phyloP scores from a whole-genome alignment of 1,139 yeast species.

The Suhomyces maxii region DNA sequence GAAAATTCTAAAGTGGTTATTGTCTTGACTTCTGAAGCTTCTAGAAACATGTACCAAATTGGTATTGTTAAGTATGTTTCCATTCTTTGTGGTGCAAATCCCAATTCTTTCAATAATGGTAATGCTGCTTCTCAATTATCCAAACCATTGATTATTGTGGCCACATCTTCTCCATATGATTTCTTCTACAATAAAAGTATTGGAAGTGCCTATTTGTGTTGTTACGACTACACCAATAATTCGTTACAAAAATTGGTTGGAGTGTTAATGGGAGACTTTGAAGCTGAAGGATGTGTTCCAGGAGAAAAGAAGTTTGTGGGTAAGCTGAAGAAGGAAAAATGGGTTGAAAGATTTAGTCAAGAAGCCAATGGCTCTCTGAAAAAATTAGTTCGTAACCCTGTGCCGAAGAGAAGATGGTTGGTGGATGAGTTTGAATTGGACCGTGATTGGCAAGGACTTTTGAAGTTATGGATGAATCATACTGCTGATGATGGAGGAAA shows the following conservation, averaged over 20 bases:
- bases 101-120: conserved; percentile 32
- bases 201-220: conserved; percentile 61
- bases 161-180: conserved; percentile 66
- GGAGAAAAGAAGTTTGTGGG: conserved; percentile 46
- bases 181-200: conserved; percentile 55
- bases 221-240: conserved; percentile 59
- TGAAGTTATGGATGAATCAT: conserved; percentile 41
- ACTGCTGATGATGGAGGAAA: conserved; percentile 17
- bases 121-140: conserved; percentile 26
- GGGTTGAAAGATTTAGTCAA: background rate
- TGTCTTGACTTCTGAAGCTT: conserved; percentile 62
- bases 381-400: conserved; percentile 15
- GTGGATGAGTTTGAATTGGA: conserved; percentile 57
- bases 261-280: conserved; percentile 55
- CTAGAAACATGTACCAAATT: conserved; percentile 65
- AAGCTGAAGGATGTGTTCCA: conserved; percentile 58
- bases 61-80: conserved; percentile 62
- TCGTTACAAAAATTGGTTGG: conserved; percentile 52
- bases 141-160: conserved; percentile 60
- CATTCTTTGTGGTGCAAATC: conserved; percentile 53
- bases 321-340: conserved; percentile 22
- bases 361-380: background rate
- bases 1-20: conserved; percentile 58
- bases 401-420: conserved; percentile 53
- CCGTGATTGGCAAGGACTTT: conserved; percentile 54